Percentiles rank a stretch among this genome's conserved stretches.
Evolutionary conservation across 106 monocot species (phyloP).

Genomic region (Dendrobium officinale): DNA sequence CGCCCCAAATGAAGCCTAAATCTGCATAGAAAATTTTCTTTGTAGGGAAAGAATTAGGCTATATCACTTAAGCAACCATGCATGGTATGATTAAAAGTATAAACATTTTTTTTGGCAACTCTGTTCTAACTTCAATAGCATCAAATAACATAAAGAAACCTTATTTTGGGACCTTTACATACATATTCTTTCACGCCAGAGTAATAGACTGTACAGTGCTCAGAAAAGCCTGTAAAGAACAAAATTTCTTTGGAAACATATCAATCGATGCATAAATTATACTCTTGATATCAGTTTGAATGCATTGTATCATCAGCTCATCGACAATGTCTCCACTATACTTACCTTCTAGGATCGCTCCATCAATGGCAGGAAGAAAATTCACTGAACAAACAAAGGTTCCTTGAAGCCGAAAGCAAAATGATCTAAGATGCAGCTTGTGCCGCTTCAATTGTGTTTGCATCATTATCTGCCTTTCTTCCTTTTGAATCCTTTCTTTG

Average conservation of each 20-base stretch:
- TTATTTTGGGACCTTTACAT: not conserved
- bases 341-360: not conserved
- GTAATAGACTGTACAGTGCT: not conserved
- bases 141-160: not conserved
- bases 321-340: not conserved
- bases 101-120: not conserved
- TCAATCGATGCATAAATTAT: not conserved
- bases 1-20: no score
- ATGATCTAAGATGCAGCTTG: constrained; percentile 23
- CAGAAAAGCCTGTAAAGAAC: not conserved
- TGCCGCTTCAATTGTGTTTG: constrained; percentile 44
- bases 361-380: not conserved
- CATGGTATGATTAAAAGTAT: no score
- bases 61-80: no score
- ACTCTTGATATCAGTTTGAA: not conserved
- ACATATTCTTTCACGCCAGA: not conserved
- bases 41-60: no score
- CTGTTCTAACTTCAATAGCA: not conserved
- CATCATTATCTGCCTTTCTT: constrained; percentile 26
- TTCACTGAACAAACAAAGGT: not conserved
- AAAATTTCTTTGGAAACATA: not conserved
- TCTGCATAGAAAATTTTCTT: no score
- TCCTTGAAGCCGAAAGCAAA: not conserved
- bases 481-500: constrained; percentile 28
- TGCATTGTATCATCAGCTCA: not conserved